Percentiles rank a stretch among this genome's conserved stretches.
Conservation (phyloP, 345 rosid genomes). For the Acer saccharum region DNA sequence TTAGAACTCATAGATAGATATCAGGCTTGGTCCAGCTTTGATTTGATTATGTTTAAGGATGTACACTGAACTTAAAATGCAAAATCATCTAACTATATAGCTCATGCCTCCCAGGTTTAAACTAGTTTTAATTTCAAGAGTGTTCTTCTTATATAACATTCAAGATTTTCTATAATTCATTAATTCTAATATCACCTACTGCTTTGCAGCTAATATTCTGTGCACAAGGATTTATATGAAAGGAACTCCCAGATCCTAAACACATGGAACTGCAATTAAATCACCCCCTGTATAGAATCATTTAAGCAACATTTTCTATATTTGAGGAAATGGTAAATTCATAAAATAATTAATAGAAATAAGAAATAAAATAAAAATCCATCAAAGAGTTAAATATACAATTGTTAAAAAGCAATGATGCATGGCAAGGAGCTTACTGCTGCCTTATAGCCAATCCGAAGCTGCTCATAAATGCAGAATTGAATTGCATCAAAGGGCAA, state of each 20-base stretch:
- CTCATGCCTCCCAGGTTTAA: not conserved
- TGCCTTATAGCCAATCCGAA: conserved; percentile 77
- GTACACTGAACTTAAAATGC: conserved; percentile 12
- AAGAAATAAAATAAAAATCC: not conserved
- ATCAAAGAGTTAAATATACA: not conserved
- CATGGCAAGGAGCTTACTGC: conserved; percentile 57
- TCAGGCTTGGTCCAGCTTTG: conserved; percentile 7
- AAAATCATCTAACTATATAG: not conserved
- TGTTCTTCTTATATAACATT: not conserved
- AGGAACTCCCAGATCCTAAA: conserved; percentile 7
- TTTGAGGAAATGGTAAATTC: not conserved
- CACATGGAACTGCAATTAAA: conserved; percentile 6
- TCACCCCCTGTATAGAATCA: not conserved
- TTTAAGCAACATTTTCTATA: not conserved
- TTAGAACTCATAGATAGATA: not conserved
- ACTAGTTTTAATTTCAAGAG: not conserved
- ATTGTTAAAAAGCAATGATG: not conserved
- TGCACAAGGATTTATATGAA: not conserved
- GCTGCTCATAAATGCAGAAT: conserved; percentile 95
- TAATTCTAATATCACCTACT: not conserved
- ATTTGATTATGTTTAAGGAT: too few relatives aligned
- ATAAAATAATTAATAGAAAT: not conserved
- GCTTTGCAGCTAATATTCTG: not conserved
- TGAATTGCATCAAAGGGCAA: conserved; percentile 97
- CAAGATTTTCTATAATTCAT: not conserved